Evolutionary conservation across 1,284 basidiomycete genomes (phyloP).

Genomic region (Cerrena zonata): DNA sequence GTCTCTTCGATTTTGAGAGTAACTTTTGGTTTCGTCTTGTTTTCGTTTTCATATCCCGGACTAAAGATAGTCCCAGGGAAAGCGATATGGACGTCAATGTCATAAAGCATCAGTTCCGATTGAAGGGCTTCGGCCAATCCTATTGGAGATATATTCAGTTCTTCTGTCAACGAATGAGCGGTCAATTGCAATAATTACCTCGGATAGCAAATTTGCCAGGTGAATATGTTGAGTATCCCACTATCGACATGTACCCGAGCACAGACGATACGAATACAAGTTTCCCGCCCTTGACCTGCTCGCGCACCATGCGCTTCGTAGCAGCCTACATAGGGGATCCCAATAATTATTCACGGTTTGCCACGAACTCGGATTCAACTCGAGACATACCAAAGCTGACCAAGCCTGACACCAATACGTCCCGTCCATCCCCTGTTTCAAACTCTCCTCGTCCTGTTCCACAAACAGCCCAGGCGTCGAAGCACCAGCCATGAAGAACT

Average conservation of each 20-base stretch:
- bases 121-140: slow-evolving; percentile 84
- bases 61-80: slow-evolving; percentile 83
- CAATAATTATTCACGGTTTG: not conserved
- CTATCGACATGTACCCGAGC: slow-evolving; percentile 75
- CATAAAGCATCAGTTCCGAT: slow-evolving; percentile 77
- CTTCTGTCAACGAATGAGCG: slow-evolving; percentile 12
- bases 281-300: slow-evolving; percentile 49
- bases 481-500: slow-evolving; percentile 75
- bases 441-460: slow-evolving; percentile 53
- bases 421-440: slow-evolving; percentile 55
- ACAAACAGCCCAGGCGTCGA: slow-evolving; percentile 68
- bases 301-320: slow-evolving; percentile 62
- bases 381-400: slow-evolving; percentile 62
- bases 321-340: slow-evolving; percentile 47
- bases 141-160: slow-evolving; percentile 24
- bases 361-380: not conserved
- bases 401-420: slow-evolving; percentile 72
- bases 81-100: slow-evolving; percentile 78
- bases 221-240: slow-evolving; percentile 82
- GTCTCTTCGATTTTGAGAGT: slow-evolving; percentile 77
- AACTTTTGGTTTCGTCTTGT: slow-evolving; percentile 76
- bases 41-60: slow-evolving; percentile 78
- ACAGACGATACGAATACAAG: slow-evolving; percentile 81
- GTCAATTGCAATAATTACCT: slow-evolving; percentile 42
- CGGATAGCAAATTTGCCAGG: slow-evolving; percentile 87